Percentiles rank a stretch among this genome's conserved stretches.
Conservation (phyloP, 169 alveolate genomes). For the Plasmodium cynomolgi region DNA sequence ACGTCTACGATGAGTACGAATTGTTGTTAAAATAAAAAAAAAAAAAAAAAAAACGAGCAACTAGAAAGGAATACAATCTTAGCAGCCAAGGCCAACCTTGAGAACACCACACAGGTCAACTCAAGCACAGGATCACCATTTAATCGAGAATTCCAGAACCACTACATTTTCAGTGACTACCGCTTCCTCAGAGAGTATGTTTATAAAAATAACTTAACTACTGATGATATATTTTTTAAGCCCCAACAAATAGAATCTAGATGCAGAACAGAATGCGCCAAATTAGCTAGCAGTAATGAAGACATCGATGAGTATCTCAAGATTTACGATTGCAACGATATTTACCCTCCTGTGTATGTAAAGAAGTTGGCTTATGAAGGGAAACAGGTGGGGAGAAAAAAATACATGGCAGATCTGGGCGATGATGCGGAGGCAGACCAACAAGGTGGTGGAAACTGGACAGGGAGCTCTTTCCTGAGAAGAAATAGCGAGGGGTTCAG, state of each 20-base stretch:
- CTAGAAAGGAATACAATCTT: neutral
- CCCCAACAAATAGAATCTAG: neutral
- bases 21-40: conserved; percentile 11
- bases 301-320: conserved; percentile 37
- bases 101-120: neutral
- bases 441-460: neutral
- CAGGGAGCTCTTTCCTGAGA: neutral
- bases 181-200: conserved; percentile 38
- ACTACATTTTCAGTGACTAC: conserved; percentile 48
- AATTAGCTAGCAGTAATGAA: conserved; percentile 13
- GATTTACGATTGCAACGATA: conserved; percentile 24
- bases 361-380: neutral
- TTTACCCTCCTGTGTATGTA: conserved; percentile 47
- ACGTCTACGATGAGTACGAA: conserved; percentile 49
- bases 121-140: neutral
- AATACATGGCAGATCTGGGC: no score
- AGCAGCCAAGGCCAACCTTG: neutral
- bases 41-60: conserved; percentile 7
- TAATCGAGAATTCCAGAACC: conserved; percentile 20
- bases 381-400: neutral
- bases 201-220: conserved; percentile 18
- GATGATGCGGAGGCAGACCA: neutral
- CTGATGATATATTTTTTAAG: conserved; percentile 68
- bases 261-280: neutral
- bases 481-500: conserved; percentile 15